Evolutionary conservation across 257 asterid species (phyloP), one percentile per base, ranked within the genome.

Genomic region (Dorcoceras hygrometricum): DNA sequence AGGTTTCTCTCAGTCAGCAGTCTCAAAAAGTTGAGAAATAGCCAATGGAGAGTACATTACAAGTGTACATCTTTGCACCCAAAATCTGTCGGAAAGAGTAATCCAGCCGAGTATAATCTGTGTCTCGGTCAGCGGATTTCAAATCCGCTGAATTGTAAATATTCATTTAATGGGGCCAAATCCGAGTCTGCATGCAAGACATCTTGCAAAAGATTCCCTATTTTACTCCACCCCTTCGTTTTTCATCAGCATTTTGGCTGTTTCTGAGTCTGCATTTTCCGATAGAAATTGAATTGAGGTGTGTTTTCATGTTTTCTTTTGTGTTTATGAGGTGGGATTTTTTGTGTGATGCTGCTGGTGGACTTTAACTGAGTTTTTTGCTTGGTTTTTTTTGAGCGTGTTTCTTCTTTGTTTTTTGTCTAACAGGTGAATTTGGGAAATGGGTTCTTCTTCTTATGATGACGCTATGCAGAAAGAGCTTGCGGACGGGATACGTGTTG

Each of bases 151-250:
- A 27, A 65, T 58, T 12, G 28, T 11, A 50, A 20, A 43, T 62
- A 39, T 31, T 63, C 67, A 68, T 8, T 29, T 56, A 68, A 68
- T 63, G 74, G 46, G 74, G 70, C 62, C n/a, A 68, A 74, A 63
- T 68, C 70, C 56, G 73, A 64, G 70, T n/a, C 66, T 74, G 78
- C 78, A 74, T 74, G 78, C 50, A 57, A 43, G 50, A 11, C 50
- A 39, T 39, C n/a, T 39, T 39, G 50, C 50, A 11, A 39, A 39
- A 12, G 50, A 39, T 39, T n/a, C 50, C 50, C 50, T 39, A 11
- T 39, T 39, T 39, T 39, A 39, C 50, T 57, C 66, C 56, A 57
- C 56, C 62, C n/a, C 56, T 72, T 5, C 22, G 31, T 19, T 34
- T 28, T 9, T 69, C 54, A 16, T 53, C 57, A 57, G 26, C 19